Percentiles rank a stretch among this genome's conserved stretches.
Evolutionary conservation across 2,329 filamentous ascomycete genomes (phyloP).

Genomic region (Cordyceps fumosorosea): DNA sequence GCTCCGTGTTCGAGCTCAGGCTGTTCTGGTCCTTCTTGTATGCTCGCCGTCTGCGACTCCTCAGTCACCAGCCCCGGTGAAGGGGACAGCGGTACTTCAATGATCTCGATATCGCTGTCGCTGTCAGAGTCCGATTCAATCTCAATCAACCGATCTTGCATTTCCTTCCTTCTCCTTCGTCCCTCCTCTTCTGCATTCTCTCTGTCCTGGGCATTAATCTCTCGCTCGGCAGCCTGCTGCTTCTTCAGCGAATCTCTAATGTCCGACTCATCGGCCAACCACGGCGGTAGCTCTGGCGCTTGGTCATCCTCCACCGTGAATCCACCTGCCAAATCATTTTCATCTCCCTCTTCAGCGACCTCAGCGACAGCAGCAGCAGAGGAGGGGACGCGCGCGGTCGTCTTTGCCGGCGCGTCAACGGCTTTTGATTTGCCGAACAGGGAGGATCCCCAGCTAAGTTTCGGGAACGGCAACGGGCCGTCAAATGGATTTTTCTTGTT

Average conservation of each 20-base stretch:
- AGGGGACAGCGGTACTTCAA: conserved; percentile 39
- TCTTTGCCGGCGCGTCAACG: conserved; percentile 14
- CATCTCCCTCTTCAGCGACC: conserved; percentile 20
- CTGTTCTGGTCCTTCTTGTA: background rate
- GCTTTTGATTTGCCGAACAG: conserved; percentile 42
- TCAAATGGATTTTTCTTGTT: conserved; percentile 60
- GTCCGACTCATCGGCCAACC: conserved; percentile 61
- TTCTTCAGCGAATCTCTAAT: conserved; percentile 57
- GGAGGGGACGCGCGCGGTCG: background rate
- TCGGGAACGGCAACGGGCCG: conserved; percentile 87
- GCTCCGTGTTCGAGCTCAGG: background rate
- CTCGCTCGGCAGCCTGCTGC: conserved; percentile 48
- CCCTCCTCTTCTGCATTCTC: conserved; percentile 51
- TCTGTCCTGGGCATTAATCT: conserved; percentile 59
- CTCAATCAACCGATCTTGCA: conserved; percentile 48
- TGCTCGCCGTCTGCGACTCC: background rate
- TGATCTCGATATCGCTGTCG: conserved; percentile 50
- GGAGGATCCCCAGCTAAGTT: conserved; percentile 62
- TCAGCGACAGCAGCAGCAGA: conserved; percentile 9
- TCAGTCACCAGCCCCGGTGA: conserved; percentile 15
- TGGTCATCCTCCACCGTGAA: conserved; percentile 26
- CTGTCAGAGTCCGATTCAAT: conserved; percentile 57
- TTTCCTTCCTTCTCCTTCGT: conserved; percentile 35
- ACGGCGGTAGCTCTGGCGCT: conserved; percentile 62
- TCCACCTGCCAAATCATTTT: conserved; percentile 26